Evolutionary conservation across 768 basidiomycete genomes (phyloP).

Genomic region (Rhodotorula paludigena): DNA sequence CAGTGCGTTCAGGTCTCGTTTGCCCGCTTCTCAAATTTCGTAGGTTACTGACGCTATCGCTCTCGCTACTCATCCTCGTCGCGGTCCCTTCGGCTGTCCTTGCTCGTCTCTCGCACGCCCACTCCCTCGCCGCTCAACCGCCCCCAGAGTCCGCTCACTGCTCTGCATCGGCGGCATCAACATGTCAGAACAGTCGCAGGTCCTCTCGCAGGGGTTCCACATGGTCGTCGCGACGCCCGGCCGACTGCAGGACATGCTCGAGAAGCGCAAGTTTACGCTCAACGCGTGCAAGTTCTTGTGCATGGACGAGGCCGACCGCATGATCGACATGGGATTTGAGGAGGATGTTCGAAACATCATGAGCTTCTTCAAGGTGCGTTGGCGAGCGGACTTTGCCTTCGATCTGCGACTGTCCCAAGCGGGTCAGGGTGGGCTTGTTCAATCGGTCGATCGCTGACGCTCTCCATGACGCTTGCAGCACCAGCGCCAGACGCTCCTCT

Average conservation of each 20-base stretch:
- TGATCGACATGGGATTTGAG: conserved; percentile 98
- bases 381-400: too few relatives aligned
- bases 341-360: conserved; percentile 98
- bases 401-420: too few relatives aligned
- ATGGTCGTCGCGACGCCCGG: conserved; percentile 96
- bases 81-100: too few relatives aligned
- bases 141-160: conserved; percentile 66
- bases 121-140: too few relatives aligned
- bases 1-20: conserved; percentile 12
- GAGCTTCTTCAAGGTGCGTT: conserved; percentile 89
- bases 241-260: conserved; percentile 93
- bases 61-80: background rate
- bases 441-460: too few relatives aligned
- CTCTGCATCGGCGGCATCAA: conserved; percentile 97
- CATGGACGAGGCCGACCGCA: conserved; percentile 98
- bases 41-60: background rate
- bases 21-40: background rate
- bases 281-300: conserved; percentile 88
- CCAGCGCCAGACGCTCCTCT: conserved; percentile 92
- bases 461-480: conserved; percentile 53
- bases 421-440: too few relatives aligned
- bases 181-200: conserved; percentile 94
- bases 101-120: background rate
- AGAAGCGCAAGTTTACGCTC: conserved; percentile 87
- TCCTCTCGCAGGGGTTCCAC: conserved; percentile 83